Conservation (phyloP, 2,329 filamentous ascomycete species). For the Phyllosticta citriasiana region DNA sequence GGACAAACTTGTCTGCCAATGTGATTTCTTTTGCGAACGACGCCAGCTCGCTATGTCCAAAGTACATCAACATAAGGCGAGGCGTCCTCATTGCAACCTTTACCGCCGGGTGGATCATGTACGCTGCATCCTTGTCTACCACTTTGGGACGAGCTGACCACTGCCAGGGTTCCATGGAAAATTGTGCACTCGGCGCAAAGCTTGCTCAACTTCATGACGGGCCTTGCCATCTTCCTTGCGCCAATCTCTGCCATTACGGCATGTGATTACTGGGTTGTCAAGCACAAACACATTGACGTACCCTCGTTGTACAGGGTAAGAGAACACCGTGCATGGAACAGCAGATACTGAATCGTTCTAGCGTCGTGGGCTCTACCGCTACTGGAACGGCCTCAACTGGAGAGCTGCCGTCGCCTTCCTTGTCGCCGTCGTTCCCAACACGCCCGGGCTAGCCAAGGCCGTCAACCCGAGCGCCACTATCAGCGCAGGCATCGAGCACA, state of each 20-base stretch:
- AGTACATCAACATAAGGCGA: conserved; percentile 19
- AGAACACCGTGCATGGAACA: conserved; percentile 10
- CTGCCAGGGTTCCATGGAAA: conserved; percentile 18
- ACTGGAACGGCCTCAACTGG: conserved; percentile 17
- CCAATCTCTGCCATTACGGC: conserved; percentile 16
- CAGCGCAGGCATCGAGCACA: conserved; percentile 19
- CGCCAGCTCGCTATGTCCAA: conserved; percentile 17
- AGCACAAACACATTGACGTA: conserved; percentile 14
- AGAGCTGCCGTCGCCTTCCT: conserved; percentile 15
- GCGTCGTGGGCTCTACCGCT: background rate
- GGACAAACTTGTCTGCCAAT: conserved; percentile 21
- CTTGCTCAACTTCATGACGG: conserved; percentile 21
- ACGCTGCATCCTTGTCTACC: background rate
- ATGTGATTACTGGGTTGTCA: conserved; percentile 18
- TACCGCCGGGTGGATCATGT: conserved; percentile 12
- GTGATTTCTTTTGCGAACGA: conserved; percentile 19
- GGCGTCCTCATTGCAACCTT: conserved; percentile 16
- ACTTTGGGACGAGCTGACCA: background rate
- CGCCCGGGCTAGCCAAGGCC: conserved; percentile 16
- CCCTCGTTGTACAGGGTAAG: conserved; percentile 16
- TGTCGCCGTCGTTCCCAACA: conserved; percentile 13
- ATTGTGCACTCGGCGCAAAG: conserved; percentile 18
- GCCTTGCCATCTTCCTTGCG: conserved; percentile 19
- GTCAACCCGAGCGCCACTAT: conserved; percentile 14
- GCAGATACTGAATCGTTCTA: background rate